Percentiles rank a stretch among this genome's conserved stretches.
phyloP scores from a whole-genome alignment of 1,284 basidiomycete species.

The Irpex rosettiformis region DNA sequence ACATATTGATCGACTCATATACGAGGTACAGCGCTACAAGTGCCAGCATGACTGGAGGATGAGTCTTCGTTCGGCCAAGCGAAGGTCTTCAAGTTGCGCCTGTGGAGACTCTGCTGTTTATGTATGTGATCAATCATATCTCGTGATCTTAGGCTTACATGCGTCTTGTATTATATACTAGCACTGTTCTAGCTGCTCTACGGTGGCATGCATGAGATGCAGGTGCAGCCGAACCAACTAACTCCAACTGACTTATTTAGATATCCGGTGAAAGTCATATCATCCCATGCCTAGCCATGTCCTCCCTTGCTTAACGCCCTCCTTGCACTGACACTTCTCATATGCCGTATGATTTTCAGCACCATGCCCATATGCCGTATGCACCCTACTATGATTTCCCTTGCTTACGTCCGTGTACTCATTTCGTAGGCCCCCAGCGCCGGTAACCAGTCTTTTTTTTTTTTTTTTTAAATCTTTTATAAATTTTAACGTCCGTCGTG shows the following conservation, averaged over 20 bases:
- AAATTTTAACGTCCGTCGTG: too few relatives aligned
- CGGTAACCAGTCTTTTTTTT: too few relatives aligned
- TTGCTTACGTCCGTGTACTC: too few relatives aligned
- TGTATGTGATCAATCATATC: neutral
- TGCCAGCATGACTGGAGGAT: constrained; percentile 3
- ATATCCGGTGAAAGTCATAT: too few relatives aligned
- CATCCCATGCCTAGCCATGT: neutral
- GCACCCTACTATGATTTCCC: neutral
- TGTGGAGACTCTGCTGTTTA: constrained; percentile 1
- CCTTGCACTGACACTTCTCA: neutral
- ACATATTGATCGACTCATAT: constrained; percentile 4
- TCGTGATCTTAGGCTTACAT: neutral
- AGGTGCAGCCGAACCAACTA: neutral
- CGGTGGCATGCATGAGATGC: constrained; percentile 1
- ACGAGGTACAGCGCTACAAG: constrained; percentile 2
- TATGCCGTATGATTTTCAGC: neutral
- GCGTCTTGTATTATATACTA: neutral
- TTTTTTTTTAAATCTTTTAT: too few relatives aligned
- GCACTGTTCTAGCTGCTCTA: neutral
- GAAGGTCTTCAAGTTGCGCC: neutral
- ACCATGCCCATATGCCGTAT: neutral
- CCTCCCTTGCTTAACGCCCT: neutral
- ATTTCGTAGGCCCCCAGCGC: too few relatives aligned
- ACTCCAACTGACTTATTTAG: neutral
- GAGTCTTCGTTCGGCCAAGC: neutral